Evolutionary conservation across 805 yeast species (phyloP), one percentile per base, ranked within the genome.

Genomic region (Wickerhamiella brachini): DNA sequence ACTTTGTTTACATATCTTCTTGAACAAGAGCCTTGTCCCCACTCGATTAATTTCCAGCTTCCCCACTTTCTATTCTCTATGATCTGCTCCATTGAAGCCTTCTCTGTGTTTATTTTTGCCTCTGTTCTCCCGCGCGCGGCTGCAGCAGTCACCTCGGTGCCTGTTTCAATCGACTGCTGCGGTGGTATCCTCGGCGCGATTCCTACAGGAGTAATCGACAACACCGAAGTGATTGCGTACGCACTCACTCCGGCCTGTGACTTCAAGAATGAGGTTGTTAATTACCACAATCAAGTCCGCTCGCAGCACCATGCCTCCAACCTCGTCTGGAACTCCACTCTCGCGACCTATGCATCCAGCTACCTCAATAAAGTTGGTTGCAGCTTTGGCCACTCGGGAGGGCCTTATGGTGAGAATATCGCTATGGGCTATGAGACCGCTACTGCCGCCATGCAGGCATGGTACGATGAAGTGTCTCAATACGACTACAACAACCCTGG

Each of bases 371-470:
- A 52, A 47, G 51, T 31, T 18, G 53, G 62, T 17, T 80, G 81
- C 65, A 68, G 72, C 42, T 83, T 85, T 53, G 67, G 68, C 20
- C 95, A 85, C 65, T 80, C 89, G 1, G 71, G 73, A 41, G 80
- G 82, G 13, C 74, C 74, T 17, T 80, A 79, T 64, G 95, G 95
- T 51, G 94, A 85, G 64, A 85, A 85, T 68, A 71, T 85, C 53
- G 94, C 93, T n/a, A 71, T 78, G 34, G 95, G 95, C 24, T 81
- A 73, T 64, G 59, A 68, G 47, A 59, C 68, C 47, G 66, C 77
- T 3, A 65, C 65, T 41, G 64, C 45, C 42, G 72, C 64, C 23
- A 79, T 81, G 12, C 72, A 72, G 26, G 89, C 85, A 2, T 85
- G 94, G 93, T 85, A 83, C 69, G 70, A 74, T 55, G 94, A 85